Percentiles rank a stretch among this genome's conserved stretches.
Conservation (phyloP, 768 basidiomycete genomes). For the Xerocomellus amylosporus region DNA sequence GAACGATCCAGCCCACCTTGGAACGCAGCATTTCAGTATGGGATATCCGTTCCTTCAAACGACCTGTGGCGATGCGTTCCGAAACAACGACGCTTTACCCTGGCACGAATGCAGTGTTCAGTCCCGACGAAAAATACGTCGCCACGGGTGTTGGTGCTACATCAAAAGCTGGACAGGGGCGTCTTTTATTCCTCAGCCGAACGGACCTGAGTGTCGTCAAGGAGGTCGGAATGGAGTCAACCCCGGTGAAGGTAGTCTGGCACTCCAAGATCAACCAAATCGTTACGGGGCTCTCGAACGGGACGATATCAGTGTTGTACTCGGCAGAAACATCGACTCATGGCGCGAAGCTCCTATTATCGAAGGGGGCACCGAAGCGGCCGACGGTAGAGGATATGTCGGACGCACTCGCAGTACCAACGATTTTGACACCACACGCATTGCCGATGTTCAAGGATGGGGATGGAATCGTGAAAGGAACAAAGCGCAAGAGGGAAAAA, state of each 20-base stretch:
- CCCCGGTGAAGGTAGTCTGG: conserved; percentile 90
- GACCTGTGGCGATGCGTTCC: conserved; percentile 69
- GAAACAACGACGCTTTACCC: conserved; percentile 79
- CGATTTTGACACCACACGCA: conserved; percentile 90
- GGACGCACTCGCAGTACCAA: conserved; percentile 77
- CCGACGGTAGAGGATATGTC: conserved; percentile 87
- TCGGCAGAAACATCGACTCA: conserved; percentile 88
- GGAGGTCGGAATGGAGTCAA: conserved; percentile 64
- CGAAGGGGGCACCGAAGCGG: conserved; percentile 82
- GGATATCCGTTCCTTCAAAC: conserved; percentile 91
- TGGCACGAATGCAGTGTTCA: conserved; percentile 91
- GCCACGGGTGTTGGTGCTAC: conserved; percentile 78
- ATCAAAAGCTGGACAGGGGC: conserved; percentile 65
- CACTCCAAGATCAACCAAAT: conserved; percentile 98
- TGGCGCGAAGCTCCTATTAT: conserved; percentile 86
- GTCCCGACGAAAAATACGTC: conserved; percentile 88
- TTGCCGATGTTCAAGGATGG: conserved; percentile 91
- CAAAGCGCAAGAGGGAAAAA: conserved; percentile 88
- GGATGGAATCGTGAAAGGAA: conserved; percentile 60
- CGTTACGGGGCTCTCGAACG: conserved; percentile 82
- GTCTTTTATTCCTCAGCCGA: conserved; percentile 70
- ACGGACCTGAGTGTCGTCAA: conserved; percentile 67
- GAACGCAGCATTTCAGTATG: conserved; percentile 59
- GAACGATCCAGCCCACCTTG: neutral
- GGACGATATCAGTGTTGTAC: conserved; percentile 86